Base-by-base conservation (phyloP, 2,329 filamentous ascomycete species). In the Aureobasidium sp. region DNA sequence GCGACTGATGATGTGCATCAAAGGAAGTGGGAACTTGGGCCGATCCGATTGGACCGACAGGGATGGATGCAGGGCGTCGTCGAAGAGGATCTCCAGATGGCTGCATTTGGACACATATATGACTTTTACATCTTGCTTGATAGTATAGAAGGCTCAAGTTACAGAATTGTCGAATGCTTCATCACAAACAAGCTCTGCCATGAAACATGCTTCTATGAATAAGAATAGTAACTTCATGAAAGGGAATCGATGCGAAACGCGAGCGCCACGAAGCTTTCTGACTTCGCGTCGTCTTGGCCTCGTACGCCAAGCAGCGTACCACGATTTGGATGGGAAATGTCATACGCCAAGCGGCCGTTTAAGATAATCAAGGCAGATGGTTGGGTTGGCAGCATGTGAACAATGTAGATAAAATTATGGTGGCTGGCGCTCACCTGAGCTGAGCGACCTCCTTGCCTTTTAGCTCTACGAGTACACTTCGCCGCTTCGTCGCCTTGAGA, bases 401-500 rank as follows among this genome's bases (percentile, higher is more conserved):
- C 26, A 51, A 60, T 60, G 44, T 39, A 50, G 57, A 36, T 39
- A n/a, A 58, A 58, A 58, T 58, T 48, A 29, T n/a, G 13, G 55
- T 58, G 55, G 55, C 37, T 17, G 36, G 37, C 55, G 4, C 42
- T 48, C 32, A 34, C 7, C 47, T 23, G 47, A 50, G 27, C 26
- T 56, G 32, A 32, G n/a, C 8, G 13, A 20, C 52, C 9, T 34
- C 2, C 32, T 48, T 7, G 23, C 37, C 2, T 26, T 29, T 27
- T 12, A 10, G 20, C 41, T 42, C 32, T 37, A 13, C 9, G n/a
- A 10, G 23, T 44, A 44, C 20, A 26, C 27, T 34, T 27, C 9
- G 27, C 15, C 20, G 34, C 9, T 5, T 32, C 26, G 6, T 8
- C 23, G 26, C n/a, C n/a, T 23, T 12, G 8, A n/a, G 12, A 32